phyloP scores from a whole-genome alignment of 176 grass and related monocot species.

The Musa acuminata region DNA sequence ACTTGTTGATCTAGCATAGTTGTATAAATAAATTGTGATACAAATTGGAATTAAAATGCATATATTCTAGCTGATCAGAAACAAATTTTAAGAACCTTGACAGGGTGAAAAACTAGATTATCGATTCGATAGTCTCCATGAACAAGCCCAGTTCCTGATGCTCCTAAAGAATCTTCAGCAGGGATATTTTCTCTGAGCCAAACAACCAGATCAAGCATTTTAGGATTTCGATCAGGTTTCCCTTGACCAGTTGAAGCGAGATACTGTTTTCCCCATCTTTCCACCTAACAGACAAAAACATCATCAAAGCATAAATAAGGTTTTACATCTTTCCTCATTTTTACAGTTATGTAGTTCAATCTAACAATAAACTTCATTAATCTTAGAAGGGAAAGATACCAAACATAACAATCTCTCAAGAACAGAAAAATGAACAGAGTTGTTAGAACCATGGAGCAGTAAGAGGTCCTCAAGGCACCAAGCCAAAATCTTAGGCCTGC shows the following conservation, averaged over 20 bases:
- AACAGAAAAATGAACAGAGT: neutral
- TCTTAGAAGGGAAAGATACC: neutral
- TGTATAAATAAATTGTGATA: neutral
- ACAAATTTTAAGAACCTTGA: slow-evolving; percentile 35
- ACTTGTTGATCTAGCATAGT: neutral
- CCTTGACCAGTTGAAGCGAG: slow-evolving; percentile 68
- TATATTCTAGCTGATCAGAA: neutral
- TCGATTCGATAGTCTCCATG: slow-evolving; percentile 87
- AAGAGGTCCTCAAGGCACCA: neutral
- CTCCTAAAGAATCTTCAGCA: slow-evolving; percentile 45
- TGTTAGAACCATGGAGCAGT: neutral
- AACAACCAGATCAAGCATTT: slow-evolving; percentile 63
- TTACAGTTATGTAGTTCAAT: neutral
- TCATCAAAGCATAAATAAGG: slow-evolving; percentile 7
- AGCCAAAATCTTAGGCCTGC: no score
- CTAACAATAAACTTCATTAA: neutral
- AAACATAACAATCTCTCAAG: neutral
- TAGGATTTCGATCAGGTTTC: slow-evolving; percentile 59
- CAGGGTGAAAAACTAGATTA: slow-evolving; percentile 91
- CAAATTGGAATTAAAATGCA: neutral
- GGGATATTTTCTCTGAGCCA: slow-evolving; percentile 82
- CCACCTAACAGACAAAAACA: slow-evolving; percentile 33
- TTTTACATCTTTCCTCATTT: neutral
- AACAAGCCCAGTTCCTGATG: slow-evolving; percentile 59
- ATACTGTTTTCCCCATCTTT: slow-evolving; percentile 89